Conservation (phyloP, 1,284 basidiomycete species). For the Phellinidium pouzarii region DNA sequence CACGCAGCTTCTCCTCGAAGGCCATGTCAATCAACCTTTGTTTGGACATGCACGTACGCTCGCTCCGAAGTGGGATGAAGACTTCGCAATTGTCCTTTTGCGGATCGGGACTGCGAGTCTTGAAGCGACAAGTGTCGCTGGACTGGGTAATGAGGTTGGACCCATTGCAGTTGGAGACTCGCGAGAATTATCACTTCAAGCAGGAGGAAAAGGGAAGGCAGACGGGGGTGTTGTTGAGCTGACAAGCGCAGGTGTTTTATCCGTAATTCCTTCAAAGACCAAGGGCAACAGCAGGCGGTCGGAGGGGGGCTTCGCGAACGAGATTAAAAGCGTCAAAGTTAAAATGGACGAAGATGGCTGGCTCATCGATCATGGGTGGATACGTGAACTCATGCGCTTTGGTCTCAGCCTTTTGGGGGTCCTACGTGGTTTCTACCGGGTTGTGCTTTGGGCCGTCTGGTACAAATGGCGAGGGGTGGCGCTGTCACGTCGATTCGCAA, state of each 20-base stretch:
- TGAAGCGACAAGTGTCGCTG: conserved; percentile 63
- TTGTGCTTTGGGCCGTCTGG: conserved; percentile 16
- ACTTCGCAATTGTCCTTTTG: conserved; percentile 63
- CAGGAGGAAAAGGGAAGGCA: neutral
- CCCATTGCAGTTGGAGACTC: conserved; percentile 36
- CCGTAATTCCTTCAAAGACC: conserved; percentile 32
- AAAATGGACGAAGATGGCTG: conserved; percentile 30
- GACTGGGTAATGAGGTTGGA: conserved; percentile 67
- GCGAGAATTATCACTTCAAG: conserved; percentile 2
- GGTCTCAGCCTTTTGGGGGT: conserved; percentile 13
- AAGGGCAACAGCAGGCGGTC: conserved; percentile 23
- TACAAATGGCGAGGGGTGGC: conserved; percentile 15
- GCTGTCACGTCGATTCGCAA: conserved; percentile 18
- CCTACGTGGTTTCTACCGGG: conserved; percentile 8
- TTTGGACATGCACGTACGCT: conserved; percentile 39
- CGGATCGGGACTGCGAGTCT: conserved; percentile 67
- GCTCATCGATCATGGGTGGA: conserved; percentile 41
- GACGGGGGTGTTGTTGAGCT: conserved; percentile 35
- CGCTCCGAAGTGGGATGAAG: conserved; percentile 54
- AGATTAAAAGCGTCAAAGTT: conserved; percentile 41
- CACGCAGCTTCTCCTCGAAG: conserved; percentile 58
- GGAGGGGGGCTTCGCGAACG: conserved; percentile 39
- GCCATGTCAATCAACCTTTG: conserved; percentile 39
- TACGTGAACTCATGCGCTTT: conserved; percentile 33
- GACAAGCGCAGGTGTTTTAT: conserved; percentile 35